Evolutionary conservation across 1,139 yeast species (phyloP).

Genomic region (Geotrichum bryndzae): DNA sequence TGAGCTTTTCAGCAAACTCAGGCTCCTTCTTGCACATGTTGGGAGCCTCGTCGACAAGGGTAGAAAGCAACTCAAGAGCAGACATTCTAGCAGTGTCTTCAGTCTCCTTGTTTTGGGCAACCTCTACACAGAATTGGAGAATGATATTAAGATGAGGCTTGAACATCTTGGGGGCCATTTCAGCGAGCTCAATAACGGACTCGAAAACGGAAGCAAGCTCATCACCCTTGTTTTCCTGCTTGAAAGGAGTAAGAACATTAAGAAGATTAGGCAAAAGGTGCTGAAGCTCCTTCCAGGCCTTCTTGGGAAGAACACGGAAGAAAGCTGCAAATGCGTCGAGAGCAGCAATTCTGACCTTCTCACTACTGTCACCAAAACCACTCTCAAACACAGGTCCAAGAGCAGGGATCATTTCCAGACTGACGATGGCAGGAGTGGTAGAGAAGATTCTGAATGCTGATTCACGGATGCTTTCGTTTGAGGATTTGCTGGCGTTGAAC

Average conservation of each 20-base stretch:
- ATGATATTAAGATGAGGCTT: slow-evolving; percentile 82
- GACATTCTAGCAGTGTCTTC: slow-evolving; percentile 77
- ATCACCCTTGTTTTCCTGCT: slow-evolving; percentile 69
- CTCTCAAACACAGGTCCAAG: slow-evolving; percentile 64
- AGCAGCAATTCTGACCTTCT: slow-evolving; percentile 84
- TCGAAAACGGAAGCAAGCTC: slow-evolving; percentile 86
- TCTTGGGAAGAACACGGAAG: slow-evolving; percentile 74
- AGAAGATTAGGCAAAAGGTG: slow-evolving; percentile 76
- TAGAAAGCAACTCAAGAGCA: slow-evolving; percentile 79
- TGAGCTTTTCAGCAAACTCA: slow-evolving; percentile 64
- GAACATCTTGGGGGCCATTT: slow-evolving; percentile 91
- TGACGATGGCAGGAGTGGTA: slow-evolving; percentile 73
- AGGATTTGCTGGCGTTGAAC: slow-evolving; percentile 57
- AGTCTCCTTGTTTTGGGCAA: slow-evolving; percentile 72
- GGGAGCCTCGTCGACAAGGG: slow-evolving; percentile 91
- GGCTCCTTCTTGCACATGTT: slow-evolving; percentile 85
- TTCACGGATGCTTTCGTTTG: slow-evolving; percentile 73
- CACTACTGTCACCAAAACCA: slow-evolving; percentile 74
- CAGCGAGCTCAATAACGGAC: slow-evolving; percentile 81
- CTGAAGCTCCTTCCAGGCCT: slow-evolving; percentile 68
- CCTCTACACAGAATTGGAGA: slow-evolving; percentile 74
- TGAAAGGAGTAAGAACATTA: slow-evolving; percentile 79
- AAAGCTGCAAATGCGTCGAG: slow-evolving; percentile 89
- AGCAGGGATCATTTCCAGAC: slow-evolving; percentile 40
- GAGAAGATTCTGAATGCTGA: slow-evolving; percentile 86